A percentile compares a stretch with the other conserved stretches of the same genome.
Evolutionary conservation across 1,284 basidiomycete genomes (phyloP).

Genomic region (Cryptococcus wingfieldii): DNA sequence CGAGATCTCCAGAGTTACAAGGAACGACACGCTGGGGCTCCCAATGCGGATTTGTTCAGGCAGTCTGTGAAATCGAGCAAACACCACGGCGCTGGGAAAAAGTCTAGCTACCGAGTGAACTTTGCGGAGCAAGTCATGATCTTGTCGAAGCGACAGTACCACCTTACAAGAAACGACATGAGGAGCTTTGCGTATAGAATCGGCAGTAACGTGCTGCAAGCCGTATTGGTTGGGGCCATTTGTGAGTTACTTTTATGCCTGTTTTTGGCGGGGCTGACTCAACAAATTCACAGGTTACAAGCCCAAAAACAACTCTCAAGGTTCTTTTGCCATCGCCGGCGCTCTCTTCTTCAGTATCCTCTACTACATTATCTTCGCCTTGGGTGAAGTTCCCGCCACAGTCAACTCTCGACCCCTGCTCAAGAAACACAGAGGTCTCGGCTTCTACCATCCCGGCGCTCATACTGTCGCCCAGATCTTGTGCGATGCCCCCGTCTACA

Average conservation of each 20-base stretch:
- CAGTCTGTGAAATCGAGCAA: slow-evolving; percentile 4
- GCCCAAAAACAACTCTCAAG: too few relatives aligned
- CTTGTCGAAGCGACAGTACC: not conserved
- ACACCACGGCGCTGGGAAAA: slow-evolving; percentile 45
- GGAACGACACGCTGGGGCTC: not conserved
- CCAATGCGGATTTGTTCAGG: not conserved
- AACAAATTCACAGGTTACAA: too few relatives aligned
- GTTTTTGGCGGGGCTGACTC: too few relatives aligned
- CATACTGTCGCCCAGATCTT: not conserved
- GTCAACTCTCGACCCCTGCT: not conserved
- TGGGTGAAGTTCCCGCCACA: not conserved
- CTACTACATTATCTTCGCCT: too few relatives aligned
- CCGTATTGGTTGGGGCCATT: not conserved
- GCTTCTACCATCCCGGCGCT: not conserved
- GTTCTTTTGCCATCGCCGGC: too few relatives aligned
- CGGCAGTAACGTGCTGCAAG: not conserved
- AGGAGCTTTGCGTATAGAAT: not conserved
- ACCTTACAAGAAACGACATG: not conserved
- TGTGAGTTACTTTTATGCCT: not conserved
- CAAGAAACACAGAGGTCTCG: not conserved
- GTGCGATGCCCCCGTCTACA: not conserved
- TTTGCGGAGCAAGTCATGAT: too few relatives aligned
- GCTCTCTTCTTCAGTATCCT: too few relatives aligned
- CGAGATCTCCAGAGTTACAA: not conserved
- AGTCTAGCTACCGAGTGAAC: slow-evolving; percentile 35